Percentiles rank a stretch among this genome's conserved stretches.
These are phyloP conservation scores for Pseudogymnoascus sp. DNA, from an alignment of 2,329 filamentous ascomycete genomes.

Conservation along the genomic window DNA sequence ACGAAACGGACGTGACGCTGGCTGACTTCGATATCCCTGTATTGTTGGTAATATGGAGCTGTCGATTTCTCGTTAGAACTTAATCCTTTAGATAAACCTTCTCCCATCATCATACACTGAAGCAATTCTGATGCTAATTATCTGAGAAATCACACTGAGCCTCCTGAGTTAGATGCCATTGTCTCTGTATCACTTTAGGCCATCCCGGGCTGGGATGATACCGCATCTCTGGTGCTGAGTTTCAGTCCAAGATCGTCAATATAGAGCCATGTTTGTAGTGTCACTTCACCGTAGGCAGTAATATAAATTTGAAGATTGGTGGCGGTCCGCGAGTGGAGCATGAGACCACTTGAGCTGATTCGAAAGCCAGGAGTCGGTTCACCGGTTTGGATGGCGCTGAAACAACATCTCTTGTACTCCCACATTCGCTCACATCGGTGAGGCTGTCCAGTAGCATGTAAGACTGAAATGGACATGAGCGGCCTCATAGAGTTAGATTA, in stretches of 20 bases:
- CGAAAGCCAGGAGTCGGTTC: not conserved
- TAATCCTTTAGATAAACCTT: too few relatives aligned
- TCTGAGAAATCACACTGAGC: too few relatives aligned
- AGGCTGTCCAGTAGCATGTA: not conserved
- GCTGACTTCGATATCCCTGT: too few relatives aligned
- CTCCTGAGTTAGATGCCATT: too few relatives aligned
- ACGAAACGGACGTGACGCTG: too few relatives aligned
- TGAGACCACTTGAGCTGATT: not conserved
- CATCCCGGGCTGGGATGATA: not conserved
- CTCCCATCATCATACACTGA: too few relatives aligned
- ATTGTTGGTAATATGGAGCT: too few relatives aligned
- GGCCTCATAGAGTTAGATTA: too few relatives aligned
- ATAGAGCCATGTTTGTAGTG: too few relatives aligned
- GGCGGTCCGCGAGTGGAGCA: not conserved
- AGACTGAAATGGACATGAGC: not conserved
- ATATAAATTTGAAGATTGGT: not conserved
- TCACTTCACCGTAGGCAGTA: not conserved
- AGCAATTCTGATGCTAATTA: too few relatives aligned
- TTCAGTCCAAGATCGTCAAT: not conserved
- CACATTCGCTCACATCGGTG: not conserved
- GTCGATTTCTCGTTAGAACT: too few relatives aligned
- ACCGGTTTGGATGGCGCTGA: constrained; percentile 3
- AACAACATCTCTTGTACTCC: not conserved
- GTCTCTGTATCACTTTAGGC: not conserved
- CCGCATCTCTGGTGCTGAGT: not conserved